Percentiles rank a stretch among this genome's conserved stretches.
Conservation (phyloP, 169 alveolate species). For the Cyclospora cayetanensis region DNA sequence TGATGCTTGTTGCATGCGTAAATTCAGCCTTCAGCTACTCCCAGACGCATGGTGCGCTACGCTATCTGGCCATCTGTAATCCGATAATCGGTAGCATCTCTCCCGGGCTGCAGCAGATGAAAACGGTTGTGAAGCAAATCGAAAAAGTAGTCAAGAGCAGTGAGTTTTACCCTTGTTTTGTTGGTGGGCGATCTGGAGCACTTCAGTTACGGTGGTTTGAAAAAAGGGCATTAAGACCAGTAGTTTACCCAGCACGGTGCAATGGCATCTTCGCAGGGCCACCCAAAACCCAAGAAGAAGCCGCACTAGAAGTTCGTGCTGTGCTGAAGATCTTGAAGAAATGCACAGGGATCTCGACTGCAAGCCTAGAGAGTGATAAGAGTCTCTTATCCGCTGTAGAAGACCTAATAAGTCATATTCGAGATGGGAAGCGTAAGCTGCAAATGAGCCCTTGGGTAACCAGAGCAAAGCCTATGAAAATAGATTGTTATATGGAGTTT, state of each 20-base stretch:
- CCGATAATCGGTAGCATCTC: slow-evolving; percentile 43
- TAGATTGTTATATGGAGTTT: no score
- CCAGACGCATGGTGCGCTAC: slow-evolving; percentile 23
- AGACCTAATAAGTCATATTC: not conserved
- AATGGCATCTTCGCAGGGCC: not conserved
- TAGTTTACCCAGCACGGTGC: not conserved
- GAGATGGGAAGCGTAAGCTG: slow-evolving; percentile 59
- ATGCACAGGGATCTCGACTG: not conserved
- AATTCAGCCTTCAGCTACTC: slow-evolving; percentile 23
- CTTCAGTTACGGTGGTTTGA: not conserved
- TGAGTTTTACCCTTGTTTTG: not conserved
- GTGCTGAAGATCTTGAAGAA: slow-evolving; percentile 13
- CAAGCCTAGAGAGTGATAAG: not conserved
- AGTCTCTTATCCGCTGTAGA: not conserved
- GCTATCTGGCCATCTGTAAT: slow-evolving; percentile 17
- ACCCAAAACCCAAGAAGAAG: not conserved
- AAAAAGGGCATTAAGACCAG: not conserved
- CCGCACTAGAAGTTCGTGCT: not conserved
- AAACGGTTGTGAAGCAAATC: not conserved
- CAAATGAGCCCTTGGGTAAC: no score
- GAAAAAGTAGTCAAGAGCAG: not conserved
- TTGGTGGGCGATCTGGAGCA: no score
- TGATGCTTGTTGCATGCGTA: no score
- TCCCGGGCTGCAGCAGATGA: not conserved
- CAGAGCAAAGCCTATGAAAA: no score